These are phyloP conservation scores for Lichtheimia hyalospora DNA, from an alignment of 371 early-diverging fungal genomes.

Conservation along the genomic window DNA sequence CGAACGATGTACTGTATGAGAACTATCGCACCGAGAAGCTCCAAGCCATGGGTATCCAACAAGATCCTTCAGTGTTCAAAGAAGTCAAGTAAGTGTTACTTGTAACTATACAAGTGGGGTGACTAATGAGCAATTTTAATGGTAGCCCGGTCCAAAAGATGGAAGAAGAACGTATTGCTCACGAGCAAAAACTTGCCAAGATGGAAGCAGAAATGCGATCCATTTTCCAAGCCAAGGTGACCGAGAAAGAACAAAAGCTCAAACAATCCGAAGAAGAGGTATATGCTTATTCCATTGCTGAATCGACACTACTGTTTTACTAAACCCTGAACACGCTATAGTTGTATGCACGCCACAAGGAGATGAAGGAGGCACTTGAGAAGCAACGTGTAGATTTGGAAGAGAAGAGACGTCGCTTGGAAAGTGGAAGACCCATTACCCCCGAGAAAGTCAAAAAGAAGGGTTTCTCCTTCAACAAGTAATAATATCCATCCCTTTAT, in stretches of 20 bases:
- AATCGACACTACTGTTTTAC: neutral
- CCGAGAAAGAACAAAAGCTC: slow-evolving; percentile 94
- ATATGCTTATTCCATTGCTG: slow-evolving; percentile 23
- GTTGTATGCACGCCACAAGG: slow-evolving; percentile 90
- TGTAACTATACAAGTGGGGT: too few species aligned
- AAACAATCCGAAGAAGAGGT: slow-evolving; percentile 94
- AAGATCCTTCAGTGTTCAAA: slow-evolving; percentile 77
- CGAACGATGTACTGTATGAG: slow-evolving; percentile 93
- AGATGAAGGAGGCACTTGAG: slow-evolving; percentile 95
- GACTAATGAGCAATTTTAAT: neutral
- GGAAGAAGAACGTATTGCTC: slow-evolving; percentile 88
- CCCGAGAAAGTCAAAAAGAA: slow-evolving; percentile 78
- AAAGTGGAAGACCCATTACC: slow-evolving; percentile 80
- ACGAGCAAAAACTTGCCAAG: slow-evolving; percentile 93
- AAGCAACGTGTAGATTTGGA: slow-evolving; percentile 90
- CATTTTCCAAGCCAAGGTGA: slow-evolving; percentile 96
- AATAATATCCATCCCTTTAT: slow-evolving; percentile 13
- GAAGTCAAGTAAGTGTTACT: slow-evolving; percentile 64
- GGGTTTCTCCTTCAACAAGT: slow-evolving; percentile 71
- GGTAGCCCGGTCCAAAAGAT: slow-evolving; percentile 81
- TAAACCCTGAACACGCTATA: too few species aligned
- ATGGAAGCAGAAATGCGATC: slow-evolving; percentile 98
- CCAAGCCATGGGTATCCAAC: slow-evolving; percentile 75
- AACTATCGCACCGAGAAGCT: slow-evolving; percentile 94
- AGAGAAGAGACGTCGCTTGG: slow-evolving; percentile 88